Evolutionary conservation across 1,139 yeast genomes (phyloP).

Genomic region (Taphrina flavorubra): DNA sequence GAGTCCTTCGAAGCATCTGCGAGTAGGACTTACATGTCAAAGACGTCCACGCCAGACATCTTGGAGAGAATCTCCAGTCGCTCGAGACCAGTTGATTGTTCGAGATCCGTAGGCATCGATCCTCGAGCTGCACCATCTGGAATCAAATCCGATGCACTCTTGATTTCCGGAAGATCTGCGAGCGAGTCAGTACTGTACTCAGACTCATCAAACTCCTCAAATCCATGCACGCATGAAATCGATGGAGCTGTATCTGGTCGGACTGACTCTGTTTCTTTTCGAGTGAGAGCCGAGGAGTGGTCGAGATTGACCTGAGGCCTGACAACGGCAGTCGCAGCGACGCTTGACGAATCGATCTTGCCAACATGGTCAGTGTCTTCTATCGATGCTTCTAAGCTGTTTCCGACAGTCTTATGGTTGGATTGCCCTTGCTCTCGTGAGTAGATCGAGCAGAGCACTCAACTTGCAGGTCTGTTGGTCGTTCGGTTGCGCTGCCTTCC

Average conservation of each 20-base stretch:
- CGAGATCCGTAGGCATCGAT: conserved; percentile 87
- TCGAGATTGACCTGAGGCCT: conserved; percentile 5
- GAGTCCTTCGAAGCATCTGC: conserved; percentile 64
- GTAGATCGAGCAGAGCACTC: too few relatives aligned
- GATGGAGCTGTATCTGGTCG: too few relatives aligned
- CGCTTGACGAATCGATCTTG: conserved; percentile 23
- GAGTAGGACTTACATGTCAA: conserved; percentile 73
- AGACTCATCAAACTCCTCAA: too few relatives aligned
- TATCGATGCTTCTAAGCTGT: background rate
- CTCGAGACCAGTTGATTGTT: conserved; percentile 98
- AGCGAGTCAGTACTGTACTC: background rate
- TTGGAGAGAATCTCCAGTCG: conserved; percentile 95
- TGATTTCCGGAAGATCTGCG: conserved; percentile 68
- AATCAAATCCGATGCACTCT: conserved; percentile 77
- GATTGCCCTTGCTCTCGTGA: too few relatives aligned
- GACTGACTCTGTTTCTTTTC: conserved; percentile 29
- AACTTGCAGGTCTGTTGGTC: too few relatives aligned
- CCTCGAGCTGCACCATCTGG: conserved; percentile 85
- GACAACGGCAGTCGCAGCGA: conserved; percentile 5
- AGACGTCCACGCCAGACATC: conserved; percentile 93
- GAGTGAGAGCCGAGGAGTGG: conserved; percentile 16
- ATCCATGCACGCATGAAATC: too few relatives aligned
- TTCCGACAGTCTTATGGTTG: too few relatives aligned
- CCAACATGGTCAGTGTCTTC: conserved; percentile 20
- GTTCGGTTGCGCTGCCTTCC: too few relatives aligned